These are phyloP conservation scores for Xerocomus minutiporus DNA, from an alignment of 1,284 basidiomycete species.

Conservation along the genomic window DNA sequence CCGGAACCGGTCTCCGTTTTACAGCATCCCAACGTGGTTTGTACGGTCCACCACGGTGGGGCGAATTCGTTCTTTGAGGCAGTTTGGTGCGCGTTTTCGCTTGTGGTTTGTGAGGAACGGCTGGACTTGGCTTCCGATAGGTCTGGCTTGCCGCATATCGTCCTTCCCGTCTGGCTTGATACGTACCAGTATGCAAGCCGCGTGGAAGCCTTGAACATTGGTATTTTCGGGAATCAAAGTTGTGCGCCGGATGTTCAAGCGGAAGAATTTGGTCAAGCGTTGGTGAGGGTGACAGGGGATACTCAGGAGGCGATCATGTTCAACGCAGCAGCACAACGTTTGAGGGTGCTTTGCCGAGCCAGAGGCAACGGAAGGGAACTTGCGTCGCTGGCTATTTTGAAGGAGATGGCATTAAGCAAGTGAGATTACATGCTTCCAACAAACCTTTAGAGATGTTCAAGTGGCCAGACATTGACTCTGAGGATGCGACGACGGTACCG, in stretches of 20 bases:
- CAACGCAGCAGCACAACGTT: neutral
- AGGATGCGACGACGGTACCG: neutral
- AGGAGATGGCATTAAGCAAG: neutral
- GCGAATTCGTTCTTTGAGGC: slow-evolving; percentile 18
- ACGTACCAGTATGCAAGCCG: slow-evolving; percentile 14
- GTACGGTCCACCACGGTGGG: slow-evolving; percentile 15
- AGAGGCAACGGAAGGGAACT: neutral
- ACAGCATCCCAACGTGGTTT: neutral
- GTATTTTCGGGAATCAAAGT: neutral
- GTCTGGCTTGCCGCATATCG: neutral
- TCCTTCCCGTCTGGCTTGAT: slow-evolving; percentile 10
- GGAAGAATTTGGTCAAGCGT: neutral
- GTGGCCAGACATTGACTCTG: neutral
- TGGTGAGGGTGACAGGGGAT: neutral
- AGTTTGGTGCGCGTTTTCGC: neutral
- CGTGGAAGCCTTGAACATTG: slow-evolving; percentile 3
- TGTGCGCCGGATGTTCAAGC: neutral
- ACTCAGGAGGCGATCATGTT: neutral
- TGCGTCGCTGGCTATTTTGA: neutral
- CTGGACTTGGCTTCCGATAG: neutral
- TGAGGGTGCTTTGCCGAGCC: neutral
- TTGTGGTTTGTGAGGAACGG: too few relatives aligned
- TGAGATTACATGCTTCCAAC: neutral
- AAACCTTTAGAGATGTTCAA: neutral
- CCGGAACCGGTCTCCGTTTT: neutral